Conservation (phyloP, 139 green algal genomes). For the Chlamydomonas sphaeroides region DNA sequence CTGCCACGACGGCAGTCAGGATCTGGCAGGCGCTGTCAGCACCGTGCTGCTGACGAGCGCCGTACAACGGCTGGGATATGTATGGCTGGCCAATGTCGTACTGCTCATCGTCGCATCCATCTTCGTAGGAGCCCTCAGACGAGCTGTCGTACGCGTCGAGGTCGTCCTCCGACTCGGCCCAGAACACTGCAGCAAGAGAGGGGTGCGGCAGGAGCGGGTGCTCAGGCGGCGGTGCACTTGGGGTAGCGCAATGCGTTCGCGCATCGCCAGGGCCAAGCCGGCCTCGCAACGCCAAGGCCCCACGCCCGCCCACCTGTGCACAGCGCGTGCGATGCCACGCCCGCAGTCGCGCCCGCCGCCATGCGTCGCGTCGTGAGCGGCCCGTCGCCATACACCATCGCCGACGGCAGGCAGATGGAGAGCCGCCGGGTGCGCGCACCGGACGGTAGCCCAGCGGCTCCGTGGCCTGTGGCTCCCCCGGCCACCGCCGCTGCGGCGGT, state of each 20-base stretch:
- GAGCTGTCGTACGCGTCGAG: neutral
- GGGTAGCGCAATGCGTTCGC: too few relatives aligned
- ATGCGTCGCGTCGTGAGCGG: slow-evolving; percentile 18
- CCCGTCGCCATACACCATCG: slow-evolving; percentile 9
- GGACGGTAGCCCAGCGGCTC: neutral
- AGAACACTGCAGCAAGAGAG: slow-evolving; percentile 17
- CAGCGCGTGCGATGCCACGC: slow-evolving; percentile 27
- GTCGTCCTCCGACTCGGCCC: slow-evolving; percentile 29
- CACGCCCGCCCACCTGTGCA: neutral
- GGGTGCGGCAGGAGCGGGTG: too few relatives aligned
- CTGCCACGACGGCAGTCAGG: too few relatives aligned
- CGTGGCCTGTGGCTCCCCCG: neutral
- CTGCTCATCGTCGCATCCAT: neutral
- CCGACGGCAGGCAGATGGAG: slow-evolving; percentile 15
- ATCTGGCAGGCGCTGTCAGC: too few relatives aligned
- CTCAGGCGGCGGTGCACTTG: too few relatives aligned
- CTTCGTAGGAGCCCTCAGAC: neutral
- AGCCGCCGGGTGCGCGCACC: slow-evolving; percentile 20
- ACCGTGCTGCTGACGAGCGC: too few relatives aligned
- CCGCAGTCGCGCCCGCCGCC: neutral
- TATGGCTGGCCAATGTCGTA: too few relatives aligned
- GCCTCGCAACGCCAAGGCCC: neutral
- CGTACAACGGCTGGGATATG: too few relatives aligned
- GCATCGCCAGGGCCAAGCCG: too few relatives aligned
- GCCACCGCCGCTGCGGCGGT: neutral